Percentiles rank a stretch among this genome's conserved stretches.
Evolutionary conservation across 164 flowering plant genomes (phyloP).

Genomic region (Amborella trichopoda): DNA sequence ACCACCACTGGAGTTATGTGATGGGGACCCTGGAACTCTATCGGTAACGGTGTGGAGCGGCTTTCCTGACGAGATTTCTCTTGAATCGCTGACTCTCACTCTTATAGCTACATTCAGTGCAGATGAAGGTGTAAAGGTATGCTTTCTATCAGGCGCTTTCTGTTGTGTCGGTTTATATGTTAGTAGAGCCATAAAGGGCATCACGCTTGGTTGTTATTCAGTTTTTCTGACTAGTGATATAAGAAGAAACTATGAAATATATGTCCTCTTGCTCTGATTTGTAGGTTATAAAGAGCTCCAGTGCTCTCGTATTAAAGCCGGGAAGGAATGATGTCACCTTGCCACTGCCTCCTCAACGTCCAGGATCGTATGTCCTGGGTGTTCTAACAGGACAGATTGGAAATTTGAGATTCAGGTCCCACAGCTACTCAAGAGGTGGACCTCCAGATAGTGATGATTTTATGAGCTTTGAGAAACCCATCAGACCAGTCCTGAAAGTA

Average conservation of each 20-base stretch:
- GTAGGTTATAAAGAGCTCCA: slow-evolving; percentile 66
- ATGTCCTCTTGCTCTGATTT: slow-evolving; percentile 10
- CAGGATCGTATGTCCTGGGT: slow-evolving; percentile 95
- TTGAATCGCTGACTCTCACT: slow-evolving; percentile 81
- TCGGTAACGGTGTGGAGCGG: slow-evolving; percentile 96
- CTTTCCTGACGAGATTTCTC: slow-evolving; percentile 95
- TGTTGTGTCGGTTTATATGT: slow-evolving; percentile 1
- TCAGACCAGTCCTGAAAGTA: slow-evolving; percentile 88
- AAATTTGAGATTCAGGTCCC: slow-evolving; percentile 80
- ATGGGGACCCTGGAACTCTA: slow-evolving; percentile 88
- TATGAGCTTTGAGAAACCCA: slow-evolving; percentile 95
- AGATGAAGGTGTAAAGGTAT: slow-evolving; percentile 92
- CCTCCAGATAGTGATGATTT: slow-evolving; percentile 95
- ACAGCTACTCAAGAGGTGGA: slow-evolving; percentile 89
- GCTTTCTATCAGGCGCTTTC: slow-evolving; percentile 6
- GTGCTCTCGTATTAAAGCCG: slow-evolving; percentile 54
- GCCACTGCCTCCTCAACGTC: slow-evolving; percentile 74
- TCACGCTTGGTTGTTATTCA: not conserved
- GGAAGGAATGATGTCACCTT: slow-evolving; percentile 72
- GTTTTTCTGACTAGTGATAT: too few species aligned
- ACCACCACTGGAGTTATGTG: slow-evolving; percentile 80
- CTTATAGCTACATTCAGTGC: slow-evolving; percentile 61
- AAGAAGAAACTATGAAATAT: too few species aligned
- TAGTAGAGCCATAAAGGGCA: too few species aligned
- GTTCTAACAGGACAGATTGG: slow-evolving; percentile 97